Conservation (phyloP, 352 stramenopile species). For the Pythium aquatile region DNA sequence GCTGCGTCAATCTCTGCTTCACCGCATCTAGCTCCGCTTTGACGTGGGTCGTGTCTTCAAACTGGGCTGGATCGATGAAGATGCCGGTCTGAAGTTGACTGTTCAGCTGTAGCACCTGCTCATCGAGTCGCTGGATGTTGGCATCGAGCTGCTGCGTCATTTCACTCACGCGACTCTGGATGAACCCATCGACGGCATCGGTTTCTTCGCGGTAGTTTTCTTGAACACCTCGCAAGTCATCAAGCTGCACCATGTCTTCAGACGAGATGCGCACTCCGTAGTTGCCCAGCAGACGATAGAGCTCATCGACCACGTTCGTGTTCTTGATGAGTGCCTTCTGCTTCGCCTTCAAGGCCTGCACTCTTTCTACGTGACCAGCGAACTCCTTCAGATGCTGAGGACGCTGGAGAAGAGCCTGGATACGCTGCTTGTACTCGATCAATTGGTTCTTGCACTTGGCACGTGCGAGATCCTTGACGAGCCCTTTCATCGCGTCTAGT, state of each 20-base stretch:
- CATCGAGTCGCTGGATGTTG: conserved; percentile 92
- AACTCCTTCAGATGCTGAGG: conserved; percentile 93
- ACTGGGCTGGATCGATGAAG: conserved; percentile 88
- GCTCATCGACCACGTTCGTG: conserved; percentile 90
- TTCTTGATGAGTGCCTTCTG: conserved; percentile 83
- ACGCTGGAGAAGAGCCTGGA: conserved; percentile 78
- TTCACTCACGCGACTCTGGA: conserved; percentile 82
- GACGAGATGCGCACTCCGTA: conserved; percentile 91
- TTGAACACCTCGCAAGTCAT: conserved; percentile 85
- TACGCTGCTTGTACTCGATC: conserved; percentile 88
- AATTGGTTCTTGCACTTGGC: conserved; percentile 88
- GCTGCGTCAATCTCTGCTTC: conserved; percentile 75
- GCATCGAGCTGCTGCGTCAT: conserved; percentile 92
- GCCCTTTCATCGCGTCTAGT: conserved; percentile 90
- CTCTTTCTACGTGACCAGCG: conserved; percentile 79
- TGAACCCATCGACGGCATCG: conserved; percentile 80
- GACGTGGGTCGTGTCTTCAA: conserved; percentile 80
- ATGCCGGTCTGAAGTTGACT: conserved; percentile 78
- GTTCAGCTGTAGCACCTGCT: conserved; percentile 87
- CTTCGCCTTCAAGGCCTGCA: conserved; percentile 71
- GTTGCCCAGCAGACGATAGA: conserved; percentile 90
- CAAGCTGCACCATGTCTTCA: conserved; percentile 93
- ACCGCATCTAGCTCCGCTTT: conserved; percentile 80
- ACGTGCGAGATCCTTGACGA: conserved; percentile 90
- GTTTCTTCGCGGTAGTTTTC: conserved; percentile 90